phyloP scores from a whole-genome alignment of 2,329 filamentous ascomycete species.

The Penicillium psychrosexuale region DNA sequence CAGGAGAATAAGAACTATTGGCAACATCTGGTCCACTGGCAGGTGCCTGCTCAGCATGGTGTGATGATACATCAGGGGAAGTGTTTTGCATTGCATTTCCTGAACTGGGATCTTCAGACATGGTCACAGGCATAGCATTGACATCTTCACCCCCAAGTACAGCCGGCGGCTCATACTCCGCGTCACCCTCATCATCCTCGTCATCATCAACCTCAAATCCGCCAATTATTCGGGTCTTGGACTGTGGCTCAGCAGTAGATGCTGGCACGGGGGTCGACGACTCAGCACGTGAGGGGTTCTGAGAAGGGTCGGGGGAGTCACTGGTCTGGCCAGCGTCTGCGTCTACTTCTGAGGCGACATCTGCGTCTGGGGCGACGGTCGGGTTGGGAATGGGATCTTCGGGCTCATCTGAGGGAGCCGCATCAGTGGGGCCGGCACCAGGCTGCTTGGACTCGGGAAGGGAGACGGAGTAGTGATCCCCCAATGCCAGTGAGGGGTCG shows the following conservation, averaged over 20 bases:
- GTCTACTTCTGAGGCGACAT: conserved; percentile 18
- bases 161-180: conserved; percentile 54
- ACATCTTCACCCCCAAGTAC: conserved; percentile 50
- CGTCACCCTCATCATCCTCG: conserved; percentile 51
- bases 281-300: conserved; percentile 35
- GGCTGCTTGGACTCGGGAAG: conserved; percentile 31
- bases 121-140: conserved; percentile 47
- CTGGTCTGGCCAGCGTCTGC: conserved; percentile 28
- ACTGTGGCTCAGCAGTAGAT: conserved; percentile 33
- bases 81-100: conserved; percentile 56
- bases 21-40: conserved; percentile 48
- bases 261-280: conserved; percentile 34
- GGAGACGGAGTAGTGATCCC: conserved; percentile 39
- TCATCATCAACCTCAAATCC: conserved; percentile 64
- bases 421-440: conserved; percentile 29
- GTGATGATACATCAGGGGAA: conserved; percentile 60
- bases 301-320: conserved; percentile 30
- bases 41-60: conserved; percentile 54
- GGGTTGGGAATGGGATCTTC: conserved; percentile 24
- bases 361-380: conserved; percentile 25
- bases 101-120: conserved; percentile 54
- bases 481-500: conserved; percentile 50
- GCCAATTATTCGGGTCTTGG: conserved; percentile 54
- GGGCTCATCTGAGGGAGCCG: conserved; percentile 21
- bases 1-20: conserved; percentile 50